These are phyloP conservation scores for Lanmaoa rubissima DNA, from an alignment of 768 basidiomycete species.

Conservation along the genomic window DNA sequence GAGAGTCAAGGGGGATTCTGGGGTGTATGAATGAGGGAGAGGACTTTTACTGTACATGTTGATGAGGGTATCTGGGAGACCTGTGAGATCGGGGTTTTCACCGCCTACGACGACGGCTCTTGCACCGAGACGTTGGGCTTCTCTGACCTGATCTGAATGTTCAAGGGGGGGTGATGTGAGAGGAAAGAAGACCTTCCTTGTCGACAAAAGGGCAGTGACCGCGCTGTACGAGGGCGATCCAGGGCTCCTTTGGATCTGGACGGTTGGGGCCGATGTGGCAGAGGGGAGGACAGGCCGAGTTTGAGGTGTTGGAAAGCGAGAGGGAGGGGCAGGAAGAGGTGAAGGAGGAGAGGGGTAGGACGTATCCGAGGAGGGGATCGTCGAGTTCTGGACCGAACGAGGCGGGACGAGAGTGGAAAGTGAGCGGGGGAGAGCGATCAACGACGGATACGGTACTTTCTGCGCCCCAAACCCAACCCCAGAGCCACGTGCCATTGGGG, in stretches of 20 bases:
- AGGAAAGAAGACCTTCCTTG: slow-evolving; percentile 55
- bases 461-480: slow-evolving; percentile 68
- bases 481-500: slow-evolving; percentile 50
- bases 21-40: slow-evolving; percentile 35
- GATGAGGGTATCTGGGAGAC: slow-evolving; percentile 71
- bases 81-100: slow-evolving; percentile 59
- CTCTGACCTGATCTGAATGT: slow-evolving; percentile 38
- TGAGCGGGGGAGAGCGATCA: slow-evolving; percentile 68
- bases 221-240: slow-evolving; percentile 90
- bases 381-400: slow-evolving; percentile 73
- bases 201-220: slow-evolving; percentile 89
- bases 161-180: slow-evolving; percentile 7
- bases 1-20: slow-evolving; percentile 4
- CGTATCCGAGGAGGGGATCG: slow-evolving; percentile 68
- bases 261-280: slow-evolving; percentile 54
- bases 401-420: slow-evolving; percentile 69
- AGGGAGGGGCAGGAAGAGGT: slow-evolving; percentile 44
- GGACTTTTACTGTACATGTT: slow-evolving; percentile 93
- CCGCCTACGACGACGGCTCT: slow-evolving; percentile 92
- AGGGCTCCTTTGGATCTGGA: slow-evolving; percentile 65
- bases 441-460: slow-evolving; percentile 74
- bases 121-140: slow-evolving; percentile 72
- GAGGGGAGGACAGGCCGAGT: slow-evolving; percentile 67
- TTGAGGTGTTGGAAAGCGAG: slow-evolving; percentile 20
- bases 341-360: slow-evolving; percentile 68